Percentiles rank a stretch among this genome's conserved stretches.
phyloP scores from a whole-genome alignment of 108 stramenopile species.

The Pseudonitzschia pungens region DNA sequence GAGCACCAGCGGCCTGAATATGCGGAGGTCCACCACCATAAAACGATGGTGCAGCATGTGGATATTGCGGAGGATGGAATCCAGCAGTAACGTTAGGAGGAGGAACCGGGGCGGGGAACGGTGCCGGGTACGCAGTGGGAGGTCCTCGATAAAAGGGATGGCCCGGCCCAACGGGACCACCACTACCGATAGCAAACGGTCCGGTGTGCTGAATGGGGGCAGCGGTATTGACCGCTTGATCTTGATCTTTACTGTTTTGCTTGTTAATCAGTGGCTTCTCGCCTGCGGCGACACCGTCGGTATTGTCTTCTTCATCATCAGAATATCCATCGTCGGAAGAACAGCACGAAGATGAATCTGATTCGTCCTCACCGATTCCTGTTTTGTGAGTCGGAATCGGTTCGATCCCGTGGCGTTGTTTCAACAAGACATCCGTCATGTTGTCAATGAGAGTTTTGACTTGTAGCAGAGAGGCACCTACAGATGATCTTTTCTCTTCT shows the following conservation, averaged over 20 bases:
- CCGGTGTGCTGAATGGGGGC: background rate
- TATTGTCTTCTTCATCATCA: conserved; percentile 3
- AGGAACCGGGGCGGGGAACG: background rate
- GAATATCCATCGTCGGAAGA: conserved; percentile 16
- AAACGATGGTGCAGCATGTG: background rate
- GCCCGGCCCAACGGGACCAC: background rate
- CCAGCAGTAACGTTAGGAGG: background rate
- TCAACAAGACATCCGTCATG: conserved; percentile 42
- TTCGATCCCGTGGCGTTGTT: conserved; percentile 22
- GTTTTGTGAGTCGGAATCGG: conserved; percentile 1
- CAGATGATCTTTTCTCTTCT: conserved; percentile 45
- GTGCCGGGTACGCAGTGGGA: background rate
- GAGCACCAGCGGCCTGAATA: conserved; percentile 2
- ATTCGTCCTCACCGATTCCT: conserved; percentile 6
- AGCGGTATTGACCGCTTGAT: background rate
- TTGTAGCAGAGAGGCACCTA: conserved; percentile 42
- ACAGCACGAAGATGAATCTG: conserved; percentile 1
- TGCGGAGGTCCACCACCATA: conserved; percentile 9
- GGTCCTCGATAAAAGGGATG: background rate
- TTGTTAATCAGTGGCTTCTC: background rate
- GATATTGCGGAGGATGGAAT: conserved; percentile 4
- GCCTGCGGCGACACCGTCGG: background rate
- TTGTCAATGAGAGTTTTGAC: conserved; percentile 44
- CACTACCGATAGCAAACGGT: background rate
- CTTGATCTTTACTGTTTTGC: background rate